A percentile compares a stretch with the other conserved stretches of the same genome.
These are phyloP conservation scores for Aspergillus ustus DNA, from an alignment of 2,329 filamentous ascomycete genomes.

Conservation along the genomic window DNA sequence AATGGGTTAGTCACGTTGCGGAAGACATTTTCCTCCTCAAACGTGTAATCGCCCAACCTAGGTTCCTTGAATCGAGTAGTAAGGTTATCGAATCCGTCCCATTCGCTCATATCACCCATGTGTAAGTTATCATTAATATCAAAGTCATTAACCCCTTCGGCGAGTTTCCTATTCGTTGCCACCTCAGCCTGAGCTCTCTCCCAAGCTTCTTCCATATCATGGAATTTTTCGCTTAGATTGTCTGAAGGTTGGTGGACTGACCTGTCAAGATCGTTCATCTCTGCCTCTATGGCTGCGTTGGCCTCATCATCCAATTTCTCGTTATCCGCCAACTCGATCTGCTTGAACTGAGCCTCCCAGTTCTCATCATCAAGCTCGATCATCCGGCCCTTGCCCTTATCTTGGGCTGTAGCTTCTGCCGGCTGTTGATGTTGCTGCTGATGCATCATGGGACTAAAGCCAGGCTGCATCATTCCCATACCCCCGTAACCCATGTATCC, in stretches of 20 bases:
- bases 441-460: constrained; percentile 54
- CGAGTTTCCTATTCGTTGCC: constrained; percentile 60
- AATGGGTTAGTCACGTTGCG: constrained; percentile 80
- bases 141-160: constrained; percentile 64
- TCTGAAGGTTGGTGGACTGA: constrained; percentile 63
- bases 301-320: constrained; percentile 65
- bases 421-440: constrained; percentile 47
- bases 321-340: constrained; percentile 69
- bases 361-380: constrained; percentile 91
- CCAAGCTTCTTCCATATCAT: constrained; percentile 75
- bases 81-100: constrained; percentile 74
- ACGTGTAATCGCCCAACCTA: constrained; percentile 85
- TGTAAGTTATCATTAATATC: constrained; percentile 54
- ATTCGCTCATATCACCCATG: constrained; percentile 77
- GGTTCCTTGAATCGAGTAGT: constrained; percentile 75
- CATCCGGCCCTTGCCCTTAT: constrained; percentile 81
- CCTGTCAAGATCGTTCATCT: constrained; percentile 88
- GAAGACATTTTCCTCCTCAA: constrained; percentile 94
- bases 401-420: constrained; percentile 56
- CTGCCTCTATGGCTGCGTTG: constrained; percentile 77
- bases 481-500: constrained; percentile 49
- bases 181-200: constrained; percentile 52
- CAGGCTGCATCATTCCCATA: constrained; percentile 57
- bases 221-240: neutral
- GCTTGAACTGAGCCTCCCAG: constrained; percentile 95